phyloP scores from a whole-genome alignment of 495 filamentous ascomycete species.

The Penicillium angulare region DNA sequence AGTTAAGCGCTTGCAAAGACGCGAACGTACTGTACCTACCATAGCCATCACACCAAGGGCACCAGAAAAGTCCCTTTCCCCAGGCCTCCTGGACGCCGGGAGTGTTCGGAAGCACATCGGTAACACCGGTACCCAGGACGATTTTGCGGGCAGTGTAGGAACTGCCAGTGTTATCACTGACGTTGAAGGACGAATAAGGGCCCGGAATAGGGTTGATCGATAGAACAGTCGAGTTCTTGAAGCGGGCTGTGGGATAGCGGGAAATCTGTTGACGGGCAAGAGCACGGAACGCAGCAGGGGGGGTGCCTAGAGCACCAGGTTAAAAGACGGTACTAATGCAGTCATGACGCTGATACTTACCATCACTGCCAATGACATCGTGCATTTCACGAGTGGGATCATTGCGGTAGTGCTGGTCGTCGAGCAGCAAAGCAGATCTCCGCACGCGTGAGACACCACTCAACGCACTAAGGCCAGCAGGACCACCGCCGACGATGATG shows the following conservation, averaged over 20 bases:
- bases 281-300: no score
- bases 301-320: no score
- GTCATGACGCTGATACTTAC: not conserved
- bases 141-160: conserved; percentile 23
- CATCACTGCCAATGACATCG: conserved; percentile 10
- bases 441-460: conserved; percentile 7
- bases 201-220: no score
- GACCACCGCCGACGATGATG: conserved; percentile 10
- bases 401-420: conserved; percentile 8
- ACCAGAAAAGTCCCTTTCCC: conserved; percentile 50
- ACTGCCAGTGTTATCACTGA: conserved; percentile 5
- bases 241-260: no score
- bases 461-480: conserved; percentile 7
- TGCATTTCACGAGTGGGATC: conserved; percentile 9
- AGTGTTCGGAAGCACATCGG: conserved; percentile 40
- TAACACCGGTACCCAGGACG: conserved; percentile 46
- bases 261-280: no score
- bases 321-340: no score
- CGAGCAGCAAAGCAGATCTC: conserved; percentile 6
- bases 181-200: conserved; percentile 1
- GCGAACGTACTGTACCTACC: conserved; percentile 38
- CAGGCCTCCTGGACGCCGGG: conserved; percentile 41
- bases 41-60: conserved; percentile 52
- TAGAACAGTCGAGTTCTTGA: no score
- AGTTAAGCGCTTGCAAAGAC: conserved; percentile 19